Base-by-base conservation (phyloP, 1,284 basidiomycete genomes). In the Entoloma clypeatum region DNA sequence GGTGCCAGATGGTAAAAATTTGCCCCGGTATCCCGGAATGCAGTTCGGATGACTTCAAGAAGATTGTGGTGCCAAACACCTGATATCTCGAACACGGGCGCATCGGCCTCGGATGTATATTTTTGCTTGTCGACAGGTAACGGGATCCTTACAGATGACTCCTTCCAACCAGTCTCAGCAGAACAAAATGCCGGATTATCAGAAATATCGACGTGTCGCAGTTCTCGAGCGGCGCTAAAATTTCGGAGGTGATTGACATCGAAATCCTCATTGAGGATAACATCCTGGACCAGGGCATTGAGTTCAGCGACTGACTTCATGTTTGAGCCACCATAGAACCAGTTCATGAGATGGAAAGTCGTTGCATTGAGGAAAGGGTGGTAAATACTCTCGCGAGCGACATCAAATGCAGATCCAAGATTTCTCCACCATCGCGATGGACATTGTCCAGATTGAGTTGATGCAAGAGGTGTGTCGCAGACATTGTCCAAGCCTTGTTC, bases 241-340 rank as follows among this genome's bases (percentile, higher is more conserved):
- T 33, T 31, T 24, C 29, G 19, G 0, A 49, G 25, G 25, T 46
- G 24, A 21, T 10, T 16, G 13, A 27, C 13, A n/a, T 39, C 16
- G 19, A 49, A 49, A 17, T 48, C 47, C 4, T 48, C 39, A 7
- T 43, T 19, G 11, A 44, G 35, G 7, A 68, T 18, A 5, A 68
- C 58, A 8, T 62, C 39, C 6, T 60, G 33, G 1, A 63, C 52
- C 0, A 67, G 58, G 0, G 29, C 33, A 23, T 64, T 43, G 0
- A 66, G 44, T 16, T 61, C 61, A 0, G 8, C 47, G 0, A 50
- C 35, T 0, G 62, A 64, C 30, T 62, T n/a, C n/a, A n/a, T n/a
- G n/a, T n/a, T n/a, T n/a, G n/a, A n/a, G n/a, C n/a, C n/a, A n/a
- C n/a, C n/a, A n/a, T n/a, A n/a, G n/a, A n/a, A n/a, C n/a, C n/a